phyloP scores from a whole-genome alignment of 306 rosid species.

The Begonia masoniana region DNA sequence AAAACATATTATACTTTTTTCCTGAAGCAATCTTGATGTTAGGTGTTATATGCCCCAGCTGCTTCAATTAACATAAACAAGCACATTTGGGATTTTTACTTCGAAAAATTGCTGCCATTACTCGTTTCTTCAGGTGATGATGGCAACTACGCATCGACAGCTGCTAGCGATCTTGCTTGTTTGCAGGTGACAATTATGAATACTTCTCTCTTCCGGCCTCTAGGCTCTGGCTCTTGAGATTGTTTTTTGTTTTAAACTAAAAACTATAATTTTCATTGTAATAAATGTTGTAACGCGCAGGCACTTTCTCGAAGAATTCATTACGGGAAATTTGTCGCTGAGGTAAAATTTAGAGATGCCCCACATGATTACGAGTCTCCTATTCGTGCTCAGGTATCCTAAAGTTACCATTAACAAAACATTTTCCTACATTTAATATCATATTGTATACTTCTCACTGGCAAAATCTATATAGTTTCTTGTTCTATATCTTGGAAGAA shows the following conservation, averaged over 20 bases:
- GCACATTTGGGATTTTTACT: constrained; percentile 57
- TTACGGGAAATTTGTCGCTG: constrained; percentile 86
- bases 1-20: constrained; percentile 4
- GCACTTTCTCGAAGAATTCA: constrained; percentile 87
- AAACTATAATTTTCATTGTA: too few relatives aligned
- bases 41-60: constrained; percentile 65
- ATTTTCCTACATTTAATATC: too few relatives aligned
- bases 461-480: too few relatives aligned
- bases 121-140: constrained; percentile 53
- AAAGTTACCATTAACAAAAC: not conserved
- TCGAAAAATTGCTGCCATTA: constrained; percentile 49
- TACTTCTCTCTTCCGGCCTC: too few relatives aligned
- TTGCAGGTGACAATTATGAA: constrained; percentile 44
- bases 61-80: constrained; percentile 56
- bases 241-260: too few relatives aligned
- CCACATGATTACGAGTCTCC: constrained; percentile 69
- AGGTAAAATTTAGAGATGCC: constrained; percentile 71
- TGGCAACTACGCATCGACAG: constrained; percentile 81
- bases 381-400: constrained; percentile 58
- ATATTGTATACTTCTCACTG: too few relatives aligned
- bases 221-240: too few relatives aligned
- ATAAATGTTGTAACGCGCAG: constrained; percentile 17
- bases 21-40: constrained; percentile 5
- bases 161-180: constrained; percentile 71
- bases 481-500: too few relatives aligned